Evolutionary conservation across 2,329 filamentous ascomycete genomes (phyloP), one percentile per base, ranked within the genome.

Genomic region (Beauveria asiatica): DNA sequence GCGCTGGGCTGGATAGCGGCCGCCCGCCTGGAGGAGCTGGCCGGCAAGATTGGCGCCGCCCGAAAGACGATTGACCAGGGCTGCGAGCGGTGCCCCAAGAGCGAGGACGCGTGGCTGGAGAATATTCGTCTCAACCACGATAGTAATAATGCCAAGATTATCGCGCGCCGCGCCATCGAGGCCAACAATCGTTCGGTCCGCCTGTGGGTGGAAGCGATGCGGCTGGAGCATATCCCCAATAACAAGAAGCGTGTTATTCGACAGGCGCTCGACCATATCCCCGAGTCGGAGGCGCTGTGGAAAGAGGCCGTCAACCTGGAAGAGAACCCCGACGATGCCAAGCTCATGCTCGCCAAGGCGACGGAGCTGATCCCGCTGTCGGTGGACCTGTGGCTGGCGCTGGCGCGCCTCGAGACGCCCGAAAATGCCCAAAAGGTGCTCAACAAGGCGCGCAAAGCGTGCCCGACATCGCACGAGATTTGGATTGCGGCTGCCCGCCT

Each of bases 291-390:
- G 52, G 88, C 90, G 46, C 82, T 99, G n/a, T 99, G 94, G 94
- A 99, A 97, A 71, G 92, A 95, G 70, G 88, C 93, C 5, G 93
- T 99, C 64, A 97, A 97, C 67, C 77, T 97, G 59, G 94, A 97
- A 70, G 93, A 97, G 68, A 88, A 96, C 66, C 84, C 89, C 0
- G 88, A 87, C 33, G 92, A 97, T 75, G 95, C 95, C 5, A 87
- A 87, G 63, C 78, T 99, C 60, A 80, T 99, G 59, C 83, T 99
- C 51, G 92, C 92, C 52, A 97, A 97, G 75, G 95, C 95, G 0
- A 96, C 92, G 0, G 92, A 99, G 67, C 88, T 97, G 61, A 96
- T 99, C 60, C 93, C 93, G 0, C 80, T 95, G 7, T 96, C 93
- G 0, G 88, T 97, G 42, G 95, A 99, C 70, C 78, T 99, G 1